Base-by-base conservation (phyloP, 2,329 filamentous ascomycete species). In the Aspergillus luchuensis region DNA sequence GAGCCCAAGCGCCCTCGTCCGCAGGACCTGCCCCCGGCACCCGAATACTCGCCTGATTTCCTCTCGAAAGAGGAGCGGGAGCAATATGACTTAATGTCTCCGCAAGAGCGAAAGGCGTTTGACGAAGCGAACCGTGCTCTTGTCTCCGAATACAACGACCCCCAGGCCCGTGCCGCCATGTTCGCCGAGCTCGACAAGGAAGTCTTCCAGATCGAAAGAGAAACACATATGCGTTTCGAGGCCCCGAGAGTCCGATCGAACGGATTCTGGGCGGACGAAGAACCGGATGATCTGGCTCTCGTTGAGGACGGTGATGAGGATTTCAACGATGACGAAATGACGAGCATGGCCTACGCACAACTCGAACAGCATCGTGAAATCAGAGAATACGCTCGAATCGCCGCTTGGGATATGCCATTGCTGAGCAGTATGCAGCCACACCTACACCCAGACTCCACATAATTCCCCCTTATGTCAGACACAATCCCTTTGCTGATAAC, bases 351-450 rank as follows among this genome's bases (percentile, higher is more conserved):
- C 0, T 93, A 99, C 77, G 88, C 84, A 56, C 92, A 98, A 80
- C 80, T 99, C 67, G 91, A 97, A 70, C 85, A 95, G 76, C 89
- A 96, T 71, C 85, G 94, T 64, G 93, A 98, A 77, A 84, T 94
- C 74, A 86, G 95, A 81, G 88, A 97, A 71, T 97, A 97, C 76
- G 89, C 91, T 51, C 86, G 95, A 56, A 82, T 97, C 68, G 88
- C 91, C 50, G 92, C 92, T 23, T 99, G 95, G 93, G 95, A 99
- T 78, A 91, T 99, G 89, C 95, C 95, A 8, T 80, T 97, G 64
- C 82, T 99, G 62, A 87, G 89, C 60, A 91, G 93, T 97, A 85
- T 76, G 91, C 55, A 54, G 25, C 30, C n/a, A 28, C 25, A 28
- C 25, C 25, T 28, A 15, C 5, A 36, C 10, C 15, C 13, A 15